Percentiles rank a stretch among this genome's conserved stretches.
Conservation (phyloP, 2,329 filamentous ascomycete species). For the Hypomyces rosellus region DNA sequence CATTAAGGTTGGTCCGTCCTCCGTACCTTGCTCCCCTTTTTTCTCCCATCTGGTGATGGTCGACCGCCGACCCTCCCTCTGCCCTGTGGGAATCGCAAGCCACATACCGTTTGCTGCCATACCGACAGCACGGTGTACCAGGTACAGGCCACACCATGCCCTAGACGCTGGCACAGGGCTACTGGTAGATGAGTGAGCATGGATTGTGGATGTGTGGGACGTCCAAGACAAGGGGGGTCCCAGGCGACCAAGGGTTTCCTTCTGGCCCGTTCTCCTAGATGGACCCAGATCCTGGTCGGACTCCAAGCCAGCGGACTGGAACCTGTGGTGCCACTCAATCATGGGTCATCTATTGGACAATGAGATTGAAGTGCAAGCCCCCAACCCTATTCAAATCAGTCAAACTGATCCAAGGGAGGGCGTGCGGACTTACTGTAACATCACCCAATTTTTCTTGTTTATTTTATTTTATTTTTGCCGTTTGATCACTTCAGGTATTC, state of each 20-base stretch:
- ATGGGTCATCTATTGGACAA: not conserved
- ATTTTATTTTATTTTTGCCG: no score
- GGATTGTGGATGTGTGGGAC: not conserved
- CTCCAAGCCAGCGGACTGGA: constrained; percentile 13
- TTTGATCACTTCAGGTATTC: no score
- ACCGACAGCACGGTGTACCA: constrained; percentile 6
- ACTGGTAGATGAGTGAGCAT: not conserved
- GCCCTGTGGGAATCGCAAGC: not conserved
- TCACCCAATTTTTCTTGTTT: no score
- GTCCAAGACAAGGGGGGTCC: not conserved
- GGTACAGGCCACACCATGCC: not conserved
- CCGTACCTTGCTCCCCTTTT: no score
- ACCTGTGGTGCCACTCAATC: constrained; percentile 3
- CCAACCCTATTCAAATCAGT: not conserved
- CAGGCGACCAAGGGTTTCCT: not conserved
- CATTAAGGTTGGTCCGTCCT: no score
- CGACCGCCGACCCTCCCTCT: no score
- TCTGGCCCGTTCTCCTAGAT: constrained; percentile 1
- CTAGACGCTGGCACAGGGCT: not conserved
- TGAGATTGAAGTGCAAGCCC: not conserved
- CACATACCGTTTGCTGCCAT: constrained; percentile 6
- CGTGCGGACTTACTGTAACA: no score
- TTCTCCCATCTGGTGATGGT: no score
- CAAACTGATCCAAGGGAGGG: not conserved
- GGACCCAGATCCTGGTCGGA: constrained; percentile 8